Evolutionary conservation across 2,329 filamentous ascomycete genomes (phyloP).

Genomic region (Stenocarpella maydis): DNA sequence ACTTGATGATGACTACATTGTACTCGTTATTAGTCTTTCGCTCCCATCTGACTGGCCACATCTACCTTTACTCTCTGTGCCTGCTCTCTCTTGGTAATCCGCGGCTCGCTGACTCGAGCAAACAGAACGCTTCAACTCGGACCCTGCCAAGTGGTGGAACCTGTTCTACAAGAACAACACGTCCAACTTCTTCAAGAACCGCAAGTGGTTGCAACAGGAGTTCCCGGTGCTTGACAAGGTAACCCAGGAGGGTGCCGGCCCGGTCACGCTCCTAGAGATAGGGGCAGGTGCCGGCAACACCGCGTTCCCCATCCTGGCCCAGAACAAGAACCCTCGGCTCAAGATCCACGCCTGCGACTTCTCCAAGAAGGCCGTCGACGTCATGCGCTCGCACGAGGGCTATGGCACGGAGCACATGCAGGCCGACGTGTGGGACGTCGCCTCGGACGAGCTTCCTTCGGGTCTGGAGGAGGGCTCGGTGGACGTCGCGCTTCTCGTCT

Average conservation of each 20-base stretch:
- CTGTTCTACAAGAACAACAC: conserved; percentile 98
- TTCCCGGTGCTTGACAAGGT: conserved; percentile 87
- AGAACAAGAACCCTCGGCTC: conserved; percentile 82
- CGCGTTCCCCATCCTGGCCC: conserved; percentile 86
- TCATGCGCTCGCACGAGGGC: conserved; percentile 82
- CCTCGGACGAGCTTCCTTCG: conserved; percentile 76
- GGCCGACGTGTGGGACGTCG: conserved; percentile 95
- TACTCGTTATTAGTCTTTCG: conserved; percentile 71
- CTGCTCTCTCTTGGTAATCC: conserved; percentile 28
- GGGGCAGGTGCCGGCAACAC: conserved; percentile 97
- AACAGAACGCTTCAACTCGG: conserved; percentile 81
- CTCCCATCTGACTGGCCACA: conserved; percentile 71
- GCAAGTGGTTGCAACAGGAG: conserved; percentile 96
- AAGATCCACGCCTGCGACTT: conserved; percentile 96
- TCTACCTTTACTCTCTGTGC: conserved; percentile 28
- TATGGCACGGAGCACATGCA: conserved; percentile 79
- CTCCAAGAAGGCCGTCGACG: conserved; percentile 91
- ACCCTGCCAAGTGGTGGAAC: conserved; percentile 98
- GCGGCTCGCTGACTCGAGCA: conserved; percentile 49
- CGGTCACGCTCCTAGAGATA: conserved; percentile 81
- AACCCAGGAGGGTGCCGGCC: conserved; percentile 74
- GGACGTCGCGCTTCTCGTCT: conserved; percentile 93
- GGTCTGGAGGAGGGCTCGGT: conserved; percentile 80
- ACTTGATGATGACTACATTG: conserved; percentile 68
- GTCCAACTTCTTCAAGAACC: conserved; percentile 97